Conservation (phyloP, 2,329 filamentous ascomycete genomes). For the Alternaria consortialis region DNA sequence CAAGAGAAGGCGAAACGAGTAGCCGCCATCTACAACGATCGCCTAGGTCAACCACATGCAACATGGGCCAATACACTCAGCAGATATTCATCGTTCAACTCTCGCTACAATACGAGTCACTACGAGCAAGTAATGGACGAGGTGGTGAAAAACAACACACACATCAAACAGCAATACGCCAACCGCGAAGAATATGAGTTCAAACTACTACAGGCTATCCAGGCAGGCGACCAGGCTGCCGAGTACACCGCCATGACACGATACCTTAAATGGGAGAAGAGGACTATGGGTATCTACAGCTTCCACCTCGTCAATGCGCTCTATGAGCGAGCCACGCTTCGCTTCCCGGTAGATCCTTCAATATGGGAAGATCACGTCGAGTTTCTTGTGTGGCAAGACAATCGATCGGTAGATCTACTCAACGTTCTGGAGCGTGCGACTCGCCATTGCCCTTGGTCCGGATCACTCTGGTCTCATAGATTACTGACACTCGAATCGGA, state of each 20-base stretch:
- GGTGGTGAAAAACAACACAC: conserved; percentile 68
- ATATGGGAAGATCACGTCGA: conserved; percentile 87
- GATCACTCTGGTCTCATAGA: conserved; percentile 87
- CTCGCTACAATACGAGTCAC: conserved; percentile 72
- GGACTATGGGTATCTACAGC: conserved; percentile 64
- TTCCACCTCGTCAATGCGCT: conserved; percentile 67
- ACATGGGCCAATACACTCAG: conserved; percentile 79
- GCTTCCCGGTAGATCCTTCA: conserved; percentile 76
- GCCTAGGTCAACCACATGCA: conserved; percentile 75
- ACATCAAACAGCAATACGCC: conserved; percentile 70
- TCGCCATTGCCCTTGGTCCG: conserved; percentile 92
- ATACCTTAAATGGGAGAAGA: conserved; percentile 88
- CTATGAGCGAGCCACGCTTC: conserved; percentile 78
- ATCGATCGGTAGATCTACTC: conserved; percentile 63
- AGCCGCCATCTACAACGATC: conserved; percentile 73
- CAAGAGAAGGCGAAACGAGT: conserved; percentile 69
- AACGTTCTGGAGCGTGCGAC: conserved; percentile 83
- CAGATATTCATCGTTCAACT: conserved; percentile 77
- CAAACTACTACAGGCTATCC: conserved; percentile 67
- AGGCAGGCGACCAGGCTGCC: conserved; percentile 64
- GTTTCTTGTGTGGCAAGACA: conserved; percentile 66
- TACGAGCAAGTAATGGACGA: conserved; percentile 79
- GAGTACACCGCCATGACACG: conserved; percentile 66
- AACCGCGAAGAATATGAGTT: conserved; percentile 74
- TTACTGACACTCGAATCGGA: conserved; percentile 85